phyloP scores from a whole-genome alignment of 176 grass and related monocot species.

The Panicum miliaceum region DNA sequence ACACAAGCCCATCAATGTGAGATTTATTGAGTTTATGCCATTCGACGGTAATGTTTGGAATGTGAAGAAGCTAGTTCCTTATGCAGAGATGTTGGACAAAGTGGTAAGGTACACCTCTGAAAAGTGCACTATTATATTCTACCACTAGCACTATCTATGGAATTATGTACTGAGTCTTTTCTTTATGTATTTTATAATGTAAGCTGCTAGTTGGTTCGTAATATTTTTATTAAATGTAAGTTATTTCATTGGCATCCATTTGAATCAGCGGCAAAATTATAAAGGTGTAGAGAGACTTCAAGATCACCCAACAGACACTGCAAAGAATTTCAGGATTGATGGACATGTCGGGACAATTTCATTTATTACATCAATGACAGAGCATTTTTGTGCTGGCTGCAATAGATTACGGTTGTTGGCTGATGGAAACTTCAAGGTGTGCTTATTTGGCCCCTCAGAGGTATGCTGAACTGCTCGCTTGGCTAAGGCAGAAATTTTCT shows the following conservation, averaged over 20 bases:
- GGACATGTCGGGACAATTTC: slow-evolving; percentile 87
- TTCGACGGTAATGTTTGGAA: slow-evolving; percentile 99
- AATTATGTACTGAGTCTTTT: background rate
- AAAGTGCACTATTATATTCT: slow-evolving; percentile 24
- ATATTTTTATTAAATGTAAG: background rate
- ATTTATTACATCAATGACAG: slow-evolving; percentile 98
- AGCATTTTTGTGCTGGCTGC: slow-evolving; percentile 96
- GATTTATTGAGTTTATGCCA: slow-evolving; percentile 99
- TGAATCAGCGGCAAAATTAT: slow-evolving; percentile 65
- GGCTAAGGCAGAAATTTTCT: background rate
- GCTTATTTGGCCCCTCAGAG: slow-evolving; percentile 96
- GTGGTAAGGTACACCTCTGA: slow-evolving; percentile 82
- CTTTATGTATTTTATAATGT: slow-evolving; percentile 28
- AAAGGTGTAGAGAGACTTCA: slow-evolving; percentile 79
- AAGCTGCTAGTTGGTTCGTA: slow-evolving; percentile 26
- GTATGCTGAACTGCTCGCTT: slow-evolving; percentile 47
- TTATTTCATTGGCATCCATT: slow-evolving; percentile 17
- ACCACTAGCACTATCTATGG: background rate
- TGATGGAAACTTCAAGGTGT: slow-evolving; percentile 98
- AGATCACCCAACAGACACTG: slow-evolving; percentile 89
- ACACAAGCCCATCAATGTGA: slow-evolving; percentile 83
- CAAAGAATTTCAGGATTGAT: slow-evolving; percentile 91
- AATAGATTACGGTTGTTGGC: slow-evolving; percentile 88
- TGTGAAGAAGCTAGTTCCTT: slow-evolving; percentile 89
- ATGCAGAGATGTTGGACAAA: slow-evolving; percentile 92